Evolutionary conservation across 1,139 yeast genomes (phyloP), one percentile per base, ranked within the genome.

Genomic region (Geotrichum histeridarum): DNA sequence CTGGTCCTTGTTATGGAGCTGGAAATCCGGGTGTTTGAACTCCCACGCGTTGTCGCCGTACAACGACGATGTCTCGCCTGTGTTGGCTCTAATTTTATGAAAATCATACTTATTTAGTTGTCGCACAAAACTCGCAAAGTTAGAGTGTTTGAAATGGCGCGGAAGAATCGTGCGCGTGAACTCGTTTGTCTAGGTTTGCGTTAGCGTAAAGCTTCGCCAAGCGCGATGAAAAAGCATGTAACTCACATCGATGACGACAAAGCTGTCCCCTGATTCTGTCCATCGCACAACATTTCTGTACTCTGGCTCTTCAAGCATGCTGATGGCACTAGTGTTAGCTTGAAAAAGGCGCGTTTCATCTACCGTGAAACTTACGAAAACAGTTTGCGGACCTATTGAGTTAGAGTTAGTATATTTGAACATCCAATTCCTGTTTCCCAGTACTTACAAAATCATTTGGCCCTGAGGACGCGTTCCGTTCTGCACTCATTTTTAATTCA

Each of bases 21-120:
- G 79, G 69, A 93, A 93, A 61, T 84, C 90, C 0, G 96, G 95
- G 68, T 93, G 98, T 67, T 83, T 83, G 73, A 93, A 93, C 67
- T 91, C 97, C 97, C 98, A 93, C 22, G 69, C 66, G 46, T 84
- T 84, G 58, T 86, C 94, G 41, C 91, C 89, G 63, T 84, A 85
- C 53, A 80, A 79, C 48, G 73, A 73, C 58, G 72, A 75, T 55
- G 80, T 82, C 62, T 82, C 74, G 68, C 71, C 77, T 39, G 70
- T 73, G 32, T 76, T 71, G 61, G 77, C 78, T 72, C 82, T 84
- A 60, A 93, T 95, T 71, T 93, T 93, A 72, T 93, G 98, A 78
- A 95, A 93, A 64, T 94, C 99, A 66, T 93, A 93, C 76, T 93
- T 91, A 75, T 93, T 93, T 63, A 93, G 75, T 68, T 91, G 98